phyloP scores from a whole-genome alignment of 1,139 yeast genomes.

The Magnusiomyces magnusii region DNA sequence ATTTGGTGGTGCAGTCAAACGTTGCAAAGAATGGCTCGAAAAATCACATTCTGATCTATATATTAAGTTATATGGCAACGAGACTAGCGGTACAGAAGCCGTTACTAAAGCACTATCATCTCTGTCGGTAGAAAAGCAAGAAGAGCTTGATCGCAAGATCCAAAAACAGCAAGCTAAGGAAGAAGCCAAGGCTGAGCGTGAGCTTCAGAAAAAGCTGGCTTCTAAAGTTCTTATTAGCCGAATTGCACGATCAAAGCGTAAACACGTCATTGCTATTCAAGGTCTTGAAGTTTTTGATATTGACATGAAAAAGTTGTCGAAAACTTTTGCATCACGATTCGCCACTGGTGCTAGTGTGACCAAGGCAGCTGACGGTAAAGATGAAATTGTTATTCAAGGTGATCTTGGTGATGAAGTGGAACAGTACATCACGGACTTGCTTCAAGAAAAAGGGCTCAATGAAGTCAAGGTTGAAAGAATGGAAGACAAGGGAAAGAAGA shows the following conservation, averaged over 20 bases:
- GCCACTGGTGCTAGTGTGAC: constrained; percentile 98
- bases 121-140: constrained; percentile 68
- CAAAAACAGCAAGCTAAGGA: constrained; percentile 84
- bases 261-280: constrained; percentile 76
- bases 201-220: constrained; percentile 65
- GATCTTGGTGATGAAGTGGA: constrained; percentile 93
- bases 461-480: constrained; percentile 83
- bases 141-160: constrained; percentile 70
- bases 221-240: constrained; percentile 79
- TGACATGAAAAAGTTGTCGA: constrained; percentile 85
- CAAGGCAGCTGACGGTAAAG: constrained; percentile 85
- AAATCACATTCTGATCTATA: constrained; percentile 51
- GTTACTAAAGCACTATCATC: constrained; percentile 39
- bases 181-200: constrained; percentile 82
- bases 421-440: constrained; percentile 58
- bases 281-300: constrained; percentile 83
- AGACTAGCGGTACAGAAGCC: constrained; percentile 41
- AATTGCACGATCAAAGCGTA: constrained; percentile 85
- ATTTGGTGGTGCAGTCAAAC: constrained; percentile 71
- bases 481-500: constrained; percentile 75
- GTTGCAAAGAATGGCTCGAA: constrained; percentile 79
- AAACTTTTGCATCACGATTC: constrained; percentile 86
- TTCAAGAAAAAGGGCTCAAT: constrained; percentile 73
- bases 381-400: constrained; percentile 89
- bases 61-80: constrained; percentile 44